Base-by-base conservation (phyloP, 2,329 filamentous ascomycete species). In the Colletotrichum sojae region DNA sequence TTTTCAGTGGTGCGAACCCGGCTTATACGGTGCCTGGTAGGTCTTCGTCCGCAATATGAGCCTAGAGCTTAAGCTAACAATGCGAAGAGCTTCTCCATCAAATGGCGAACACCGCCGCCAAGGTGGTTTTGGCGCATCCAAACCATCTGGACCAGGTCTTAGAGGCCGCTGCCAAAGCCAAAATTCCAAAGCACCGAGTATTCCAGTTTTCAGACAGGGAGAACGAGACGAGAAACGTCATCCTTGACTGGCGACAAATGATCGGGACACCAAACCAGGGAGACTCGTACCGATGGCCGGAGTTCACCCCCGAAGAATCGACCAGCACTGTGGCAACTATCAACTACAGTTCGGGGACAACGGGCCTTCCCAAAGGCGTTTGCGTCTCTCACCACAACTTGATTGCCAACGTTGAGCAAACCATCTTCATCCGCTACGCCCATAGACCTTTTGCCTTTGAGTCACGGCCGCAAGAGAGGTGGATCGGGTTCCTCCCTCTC, bases 401-500 rank as follows among this genome's bases (percentile, higher is more conserved):
- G 31, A 79, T 86, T 39, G 80, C 85, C 46, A 87, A 88, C 67
- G 79, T 83, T 4, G 81, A 83, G 62, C 86, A 89, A 73, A 83
- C 81, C 4, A 83, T 84, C 52, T 83, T 81, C 75, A 82, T 84
- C 74, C 78, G 80, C 22, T 83, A 82, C 67, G 75, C 79, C 9
- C 73, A 79, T 69, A 79, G 78, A 31, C 79, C 79, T 9, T 77
- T 79, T 56, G 63, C 73, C 2, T 79, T 79, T 69, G 73, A 78
- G 3, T 76, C 79, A 4, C 78, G 79, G 43, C 82, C 82, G 22
- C 75, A 77, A 9, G 86, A 86, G 72, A 79, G 84, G 46, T 87
- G 85, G 83, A 73, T 87, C 31, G 84, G 89, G 55, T 91, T 92
- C 75, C 79, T 93, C 13, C 92, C 91, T 0, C 86, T 92, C 75